These are phyloP conservation scores for Trypanosoma congolense DNA, from an alignment of 208 protist species.

Conservation along the genomic window DNA sequence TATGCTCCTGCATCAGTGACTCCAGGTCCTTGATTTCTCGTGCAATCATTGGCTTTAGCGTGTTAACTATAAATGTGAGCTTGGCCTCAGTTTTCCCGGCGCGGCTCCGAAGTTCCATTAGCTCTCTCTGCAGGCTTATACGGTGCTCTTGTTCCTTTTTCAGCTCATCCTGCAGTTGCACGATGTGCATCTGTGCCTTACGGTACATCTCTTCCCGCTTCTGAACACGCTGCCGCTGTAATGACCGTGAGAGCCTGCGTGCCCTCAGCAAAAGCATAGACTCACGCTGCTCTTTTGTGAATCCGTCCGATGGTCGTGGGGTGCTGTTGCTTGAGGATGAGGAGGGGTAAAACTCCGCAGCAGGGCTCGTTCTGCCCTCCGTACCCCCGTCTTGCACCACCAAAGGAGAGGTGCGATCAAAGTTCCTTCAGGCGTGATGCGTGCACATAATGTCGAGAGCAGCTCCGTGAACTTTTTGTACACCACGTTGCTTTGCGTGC, in stretches of 20 bases:
- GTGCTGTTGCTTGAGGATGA: too few species aligned
- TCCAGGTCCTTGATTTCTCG: conserved; percentile 30
- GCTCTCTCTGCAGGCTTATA: conserved; percentile 17
- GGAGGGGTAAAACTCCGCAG: not conserved
- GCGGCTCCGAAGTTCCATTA: conserved; percentile 20
- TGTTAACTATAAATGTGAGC: conserved; percentile 30
- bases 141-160: conserved; percentile 13
- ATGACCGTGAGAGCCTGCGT: not conserved
- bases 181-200: not conserved
- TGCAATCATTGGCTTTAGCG: conserved; percentile 27
- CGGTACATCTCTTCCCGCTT: not conserved
- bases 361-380: not conserved
- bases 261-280: not conserved
- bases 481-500: not conserved
- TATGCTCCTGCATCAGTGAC: conserved; percentile 9
- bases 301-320: too few species aligned
- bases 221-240: not conserved
- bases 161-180: conserved; percentile 4
- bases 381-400: not conserved
- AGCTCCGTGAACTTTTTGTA: conserved; percentile 14
- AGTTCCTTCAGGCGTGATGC: not conserved
- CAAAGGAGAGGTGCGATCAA: not conserved
- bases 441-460: conserved; percentile 6
- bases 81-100: conserved; percentile 32
- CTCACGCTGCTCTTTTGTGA: not conserved